Evolutionary conservation across 208 protist genomes (phyloP), one percentile per base, ranked within the genome.

Genomic region (Wallacemonas sp.): DNA sequence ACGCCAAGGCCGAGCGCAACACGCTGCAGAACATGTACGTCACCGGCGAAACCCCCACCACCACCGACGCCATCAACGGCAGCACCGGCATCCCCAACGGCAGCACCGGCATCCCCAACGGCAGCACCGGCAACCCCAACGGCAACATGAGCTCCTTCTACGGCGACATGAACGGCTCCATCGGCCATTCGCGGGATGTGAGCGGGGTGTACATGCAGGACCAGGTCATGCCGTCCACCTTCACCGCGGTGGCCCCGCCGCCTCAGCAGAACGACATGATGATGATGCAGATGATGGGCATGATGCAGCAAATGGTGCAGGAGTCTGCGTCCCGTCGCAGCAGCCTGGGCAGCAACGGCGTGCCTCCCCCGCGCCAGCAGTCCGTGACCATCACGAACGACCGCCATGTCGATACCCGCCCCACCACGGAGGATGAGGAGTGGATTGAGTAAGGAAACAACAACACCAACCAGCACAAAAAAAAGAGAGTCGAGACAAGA

Each of bases 11-110:
- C 20, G 55, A 88, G 62, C 81, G 79, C 29, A 52, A 44, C 14
- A 54, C 67, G 29, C 61, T 89, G 45, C 69, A 82, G 25, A 72
- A 76, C 10, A 74, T 81, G 76, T 93, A 93, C 70, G 14, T 68
- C 29, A 59, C n/a, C n/a, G n/a, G n/a, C n/a, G n/a, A n/a, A n/a
- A n/a, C n/a, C n/a, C n/a, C n/a, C n/a, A n/a, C n/a, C 41, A 39
- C 14, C 50, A 63, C 29, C 55, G 54, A 49, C 26, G n/a, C 65
- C 16, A 38, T 41, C 33, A 55, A 1, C 61, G 69, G 18, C 63
- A 42, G 36, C 44, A 71, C 42, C 1, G 57, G 32, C 48, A 26
- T 16, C 55, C 22, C 23, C 57, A 29, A 64, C 57, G 33, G 45
- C 25, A 45, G 61, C 29, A 11, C 29, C 26, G 29, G 8, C 31